Evolutionary conservation across 495 filamentous ascomycete genomes (phyloP), one percentile per base, ranked within the genome.

Genomic region (Daldinia childiae): DNA sequence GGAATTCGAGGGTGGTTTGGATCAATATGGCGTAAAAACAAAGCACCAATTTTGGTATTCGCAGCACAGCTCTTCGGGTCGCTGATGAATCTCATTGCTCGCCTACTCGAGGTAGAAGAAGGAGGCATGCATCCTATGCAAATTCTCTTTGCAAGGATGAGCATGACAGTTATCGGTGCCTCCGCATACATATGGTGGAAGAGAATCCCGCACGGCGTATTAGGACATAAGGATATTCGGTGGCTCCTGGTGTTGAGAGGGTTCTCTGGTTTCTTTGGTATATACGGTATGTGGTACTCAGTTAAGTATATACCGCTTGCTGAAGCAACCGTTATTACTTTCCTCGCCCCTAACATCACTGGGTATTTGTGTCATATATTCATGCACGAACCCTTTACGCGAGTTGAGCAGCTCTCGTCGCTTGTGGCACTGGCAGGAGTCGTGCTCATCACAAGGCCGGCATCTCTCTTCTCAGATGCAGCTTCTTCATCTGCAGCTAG

Each of bases 311-410:
- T 98, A 3, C 91, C 93, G 1, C 84, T 98, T 0, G 90, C 93
- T 5, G 95, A 98, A 73, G 94, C 95, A 11, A 97, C 93, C 0
- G 95, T 98, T 0, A 90, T 98, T 50, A 97, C 93, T 50, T 98
- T 98, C 75, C 86, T 98, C 0, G 88, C 92, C 0, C 95, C 95
- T 0, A 90, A 90, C 15, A 84, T 97, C 2, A 86, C 92, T n/a
- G 92, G 92, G 58, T 97, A 92, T 76, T 89, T 89, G 11, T 97
- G 94, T 76, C 91, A 91, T 15, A 76, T 94, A 19, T 81, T 97
- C 17, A 82, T 92, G 51, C 82, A 84, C 24, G 92, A 97, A 71
- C 91, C 91, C 0, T 98, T 94, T 77, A 93, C 92, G 0, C 83
- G 88, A 19, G 87, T 85, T 7, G 93, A 97, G 74, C 89, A 94